Conservation (phyloP, 805 yeast genomes). For the Teunomyces pallodes region DNA sequence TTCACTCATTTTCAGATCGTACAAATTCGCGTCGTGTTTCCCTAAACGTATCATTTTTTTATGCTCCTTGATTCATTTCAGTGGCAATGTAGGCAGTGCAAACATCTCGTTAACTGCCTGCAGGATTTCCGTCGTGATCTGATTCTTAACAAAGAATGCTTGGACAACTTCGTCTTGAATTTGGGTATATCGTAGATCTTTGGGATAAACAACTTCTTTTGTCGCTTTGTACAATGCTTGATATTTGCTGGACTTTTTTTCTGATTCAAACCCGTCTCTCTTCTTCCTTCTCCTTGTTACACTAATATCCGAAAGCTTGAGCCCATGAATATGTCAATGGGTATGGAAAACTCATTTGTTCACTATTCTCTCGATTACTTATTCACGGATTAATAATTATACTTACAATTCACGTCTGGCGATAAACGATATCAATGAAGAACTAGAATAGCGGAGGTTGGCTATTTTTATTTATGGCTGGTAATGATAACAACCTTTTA, state of each 20-base stretch:
- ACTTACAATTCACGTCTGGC: conserved; percentile 2
- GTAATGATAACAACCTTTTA: background rate
- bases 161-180: background rate
- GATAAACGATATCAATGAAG: conserved; percentile 1
- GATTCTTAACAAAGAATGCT: background rate
- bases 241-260: background rate
- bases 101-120: background rate
- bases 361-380: background rate
- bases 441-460: background rate
- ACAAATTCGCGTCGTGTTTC: background rate
- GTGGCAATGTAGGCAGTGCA: conserved; percentile 2
- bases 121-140: background rate
- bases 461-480: conserved; percentile 1
- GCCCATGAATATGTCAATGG: background rate
- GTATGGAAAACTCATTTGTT: background rate
- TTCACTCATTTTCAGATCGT: background rate
- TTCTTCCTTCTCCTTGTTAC: background rate
- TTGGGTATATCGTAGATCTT: background rate
- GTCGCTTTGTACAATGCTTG: background rate
- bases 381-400: background rate
- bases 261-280: background rate
- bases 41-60: background rate
- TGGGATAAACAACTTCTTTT: background rate
- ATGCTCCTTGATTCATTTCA: background rate
- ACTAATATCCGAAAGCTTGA: background rate